phyloP scores from a whole-genome alignment of 2,329 filamentous ascomycete species.

The Aphanocladium album region DNA sequence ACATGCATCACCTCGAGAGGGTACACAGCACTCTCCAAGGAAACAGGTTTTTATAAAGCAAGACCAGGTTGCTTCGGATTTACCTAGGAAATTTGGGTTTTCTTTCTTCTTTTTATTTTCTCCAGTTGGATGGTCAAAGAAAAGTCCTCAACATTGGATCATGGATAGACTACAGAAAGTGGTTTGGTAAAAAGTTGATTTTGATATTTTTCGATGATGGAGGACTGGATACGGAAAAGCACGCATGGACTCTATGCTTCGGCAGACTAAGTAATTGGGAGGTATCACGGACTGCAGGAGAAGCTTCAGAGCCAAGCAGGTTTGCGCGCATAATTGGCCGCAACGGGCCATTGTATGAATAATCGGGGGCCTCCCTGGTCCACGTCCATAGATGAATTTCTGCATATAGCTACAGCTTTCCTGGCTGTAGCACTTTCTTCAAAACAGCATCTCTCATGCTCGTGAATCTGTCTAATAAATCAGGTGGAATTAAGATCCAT shows the following conservation, averaged over 20 bases:
- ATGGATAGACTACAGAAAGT: conserved; percentile 8
- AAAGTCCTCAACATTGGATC: conserved; percentile 1
- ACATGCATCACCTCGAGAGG: conserved; percentile 6
- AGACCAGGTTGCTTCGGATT: conserved; percentile 9
- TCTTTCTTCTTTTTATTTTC: neutral
- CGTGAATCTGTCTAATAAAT: neutral
- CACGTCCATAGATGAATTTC: neutral
- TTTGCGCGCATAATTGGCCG: neutral
- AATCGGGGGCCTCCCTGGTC: neutral
- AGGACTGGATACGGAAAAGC: neutral
- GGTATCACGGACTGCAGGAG: neutral
- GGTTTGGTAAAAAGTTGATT: neutral
- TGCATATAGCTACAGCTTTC: neutral
- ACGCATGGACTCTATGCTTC: neutral
- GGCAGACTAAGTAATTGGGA: neutral
- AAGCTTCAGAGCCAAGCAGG: neutral
- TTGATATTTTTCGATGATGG: neutral
- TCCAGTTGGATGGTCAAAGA: conserved; percentile 8
- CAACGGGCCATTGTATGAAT: neutral
- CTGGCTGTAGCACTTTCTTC: neutral
- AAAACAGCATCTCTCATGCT: neutral
- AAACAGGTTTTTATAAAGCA: conserved; percentile 3
- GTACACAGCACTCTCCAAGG: conserved; percentile 11
- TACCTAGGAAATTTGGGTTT: neutral
- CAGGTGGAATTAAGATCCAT: conserved; percentile 9